Base-by-base conservation (phyloP, 345 rosid species). In the Eucalyptus pauciflora region DNA sequence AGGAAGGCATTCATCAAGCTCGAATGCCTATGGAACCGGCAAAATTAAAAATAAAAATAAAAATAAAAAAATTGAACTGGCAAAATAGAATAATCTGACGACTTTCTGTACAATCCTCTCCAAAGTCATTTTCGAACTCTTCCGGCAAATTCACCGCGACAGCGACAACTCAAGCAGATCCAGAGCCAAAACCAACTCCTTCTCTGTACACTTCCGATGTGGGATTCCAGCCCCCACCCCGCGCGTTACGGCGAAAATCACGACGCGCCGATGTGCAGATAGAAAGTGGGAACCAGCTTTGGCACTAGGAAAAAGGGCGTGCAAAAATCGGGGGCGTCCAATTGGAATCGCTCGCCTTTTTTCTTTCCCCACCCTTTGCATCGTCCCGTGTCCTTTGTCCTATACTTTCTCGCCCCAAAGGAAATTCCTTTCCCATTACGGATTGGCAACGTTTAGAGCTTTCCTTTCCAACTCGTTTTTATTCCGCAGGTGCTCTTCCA, bases 201-300 rank as follows among this genome's bases (percentile, higher is more conserved):
- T 15, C 4, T 8, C 6, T 25, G 10, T 17, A 9, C 20, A 10
- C 3, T 4, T 37, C 14, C 13, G 14, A 10, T 3, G 4, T 10
- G 27, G 8, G 5, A 76, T 37, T 6, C 27, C 29, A 20, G 46
- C 6, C 6, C 45, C n/a, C n/a, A n/a, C n/a, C 29, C 43, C 25
- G 46, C 10, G 5, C 45, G 25, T 33, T 5, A 37, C 46, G 81
- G 15, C 13, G 7, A 76, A 76, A 37, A 11, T 41, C 48, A 20
- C 3, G 83, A 33, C 25, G 25, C 4, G 13, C 46, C 7, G 13
- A 18, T 5, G 81, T 3, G 11, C 81, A 76, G 41, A 41, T 37
- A 41, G 12, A 37, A 20, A 22, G 83, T n/a, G 48, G 27, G 43
- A 71, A 37, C 83, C 83, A 71, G 10, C 81, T 71, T 20, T 8